These are phyloP conservation scores for Didymella lethalis DNA, from an alignment of 2,329 filamentous ascomycete genomes.

Conservation along the genomic window DNA sequence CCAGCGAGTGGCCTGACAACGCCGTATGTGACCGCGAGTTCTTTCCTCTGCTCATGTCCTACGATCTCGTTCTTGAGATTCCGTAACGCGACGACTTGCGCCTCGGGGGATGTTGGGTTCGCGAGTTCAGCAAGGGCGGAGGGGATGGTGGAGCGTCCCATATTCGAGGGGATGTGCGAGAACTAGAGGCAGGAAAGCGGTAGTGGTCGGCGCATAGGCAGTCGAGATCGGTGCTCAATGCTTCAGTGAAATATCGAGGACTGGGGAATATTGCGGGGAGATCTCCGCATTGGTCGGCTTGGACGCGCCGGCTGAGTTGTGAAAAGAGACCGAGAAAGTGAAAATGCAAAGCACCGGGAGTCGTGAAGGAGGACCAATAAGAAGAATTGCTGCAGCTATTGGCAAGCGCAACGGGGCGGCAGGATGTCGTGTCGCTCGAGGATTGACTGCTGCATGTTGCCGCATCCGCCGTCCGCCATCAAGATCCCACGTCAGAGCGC, in stretches of 20 bases:
- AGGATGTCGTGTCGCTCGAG: conserved; percentile 14
- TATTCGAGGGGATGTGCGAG: conserved; percentile 22
- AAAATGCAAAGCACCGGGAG: background rate
- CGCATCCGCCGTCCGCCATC: conserved; percentile 1
- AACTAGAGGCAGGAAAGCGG: background rate
- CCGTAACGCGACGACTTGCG: conserved; percentile 67
- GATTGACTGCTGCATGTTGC: conserved; percentile 7
- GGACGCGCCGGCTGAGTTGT: background rate
- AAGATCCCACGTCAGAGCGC: conserved; percentile 19
- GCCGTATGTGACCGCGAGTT: conserved; percentile 75
- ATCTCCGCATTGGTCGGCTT: conserved; percentile 21
- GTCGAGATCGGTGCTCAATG: background rate
- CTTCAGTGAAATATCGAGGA: conserved; percentile 3
- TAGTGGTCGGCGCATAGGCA: background rate
- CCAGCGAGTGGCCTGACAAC: conserved; percentile 69
- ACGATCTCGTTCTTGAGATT: conserved; percentile 87
- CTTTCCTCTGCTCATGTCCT: conserved; percentile 87
- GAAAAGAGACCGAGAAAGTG: background rate
- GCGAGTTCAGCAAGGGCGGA: conserved; percentile 50
- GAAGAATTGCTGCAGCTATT: background rate
- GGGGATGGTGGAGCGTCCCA: conserved; percentile 49
- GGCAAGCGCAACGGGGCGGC: conserved; percentile 9
- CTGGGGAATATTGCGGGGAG: conserved; percentile 24
- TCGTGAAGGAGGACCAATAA: background rate
- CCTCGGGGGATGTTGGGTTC: conserved; percentile 47